Percentiles rank a stretch among this genome's conserved stretches.
Evolutionary conservation across 306 rosid species (phyloP).

Genomic region (Vicia villosa): DNA sequence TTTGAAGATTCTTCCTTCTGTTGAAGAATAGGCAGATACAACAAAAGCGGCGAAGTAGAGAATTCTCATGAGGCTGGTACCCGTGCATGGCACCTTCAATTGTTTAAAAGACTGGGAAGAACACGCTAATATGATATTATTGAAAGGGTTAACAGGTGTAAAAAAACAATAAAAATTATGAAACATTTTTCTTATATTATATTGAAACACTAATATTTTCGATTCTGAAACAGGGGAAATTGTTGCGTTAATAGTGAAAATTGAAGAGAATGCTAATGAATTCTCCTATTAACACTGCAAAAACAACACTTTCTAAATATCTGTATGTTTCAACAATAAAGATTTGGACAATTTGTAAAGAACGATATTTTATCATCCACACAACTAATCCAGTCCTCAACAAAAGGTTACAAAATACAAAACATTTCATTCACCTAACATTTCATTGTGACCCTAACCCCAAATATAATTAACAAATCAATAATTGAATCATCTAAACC

Average conservation of each 20-base stretch:
- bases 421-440: conserved; percentile 17
- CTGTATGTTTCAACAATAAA: neutral
- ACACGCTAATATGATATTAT: conserved; percentile 17
- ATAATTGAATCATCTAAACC: conserved; percentile 29
- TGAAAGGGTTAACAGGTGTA: conserved; percentile 24
- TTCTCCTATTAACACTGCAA: neutral
- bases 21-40: conserved; percentile 94
- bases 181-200: no score
- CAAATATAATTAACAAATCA: conserved; percentile 10
- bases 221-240: no score
- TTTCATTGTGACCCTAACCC: no score
- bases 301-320: neutral
- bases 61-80: conserved; percentile 90
- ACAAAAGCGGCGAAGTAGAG: conserved; percentile 98
- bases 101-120: conserved; percentile 30
- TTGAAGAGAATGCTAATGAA: neutral
- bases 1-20: conserved; percentile 95
- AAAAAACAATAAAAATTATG: neutral
- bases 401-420: conserved; percentile 24
- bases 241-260: no score
- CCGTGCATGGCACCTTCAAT: conserved; percentile 57
- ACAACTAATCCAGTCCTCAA: neutral
- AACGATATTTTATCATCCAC: neutral
- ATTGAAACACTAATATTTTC: conserved; percentile 6
- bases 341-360: conserved; percentile 13